Conservation (phyloP, 163 green algal genomes). For the Scenedesmus sp. region DNA sequence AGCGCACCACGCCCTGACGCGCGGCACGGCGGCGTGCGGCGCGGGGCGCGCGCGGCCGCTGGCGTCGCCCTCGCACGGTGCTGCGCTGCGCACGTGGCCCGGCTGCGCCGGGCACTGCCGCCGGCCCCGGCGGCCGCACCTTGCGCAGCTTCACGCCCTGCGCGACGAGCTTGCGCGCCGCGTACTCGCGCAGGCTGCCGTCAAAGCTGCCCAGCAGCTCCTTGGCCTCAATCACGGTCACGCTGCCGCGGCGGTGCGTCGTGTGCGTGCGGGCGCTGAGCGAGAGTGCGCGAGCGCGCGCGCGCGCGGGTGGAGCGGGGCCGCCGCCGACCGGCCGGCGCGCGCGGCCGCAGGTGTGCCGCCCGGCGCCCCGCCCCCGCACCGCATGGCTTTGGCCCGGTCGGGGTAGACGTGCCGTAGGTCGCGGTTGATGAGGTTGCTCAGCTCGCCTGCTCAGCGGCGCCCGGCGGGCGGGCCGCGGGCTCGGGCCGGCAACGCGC, state of each 20-base stretch:
- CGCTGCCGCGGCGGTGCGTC: constrained; percentile 60
- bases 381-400: constrained; percentile 68
- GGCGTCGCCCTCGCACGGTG: no score
- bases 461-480: no score
- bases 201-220: constrained; percentile 91
- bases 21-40: no score
- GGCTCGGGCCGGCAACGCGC: no score
- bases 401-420: constrained; percentile 74
- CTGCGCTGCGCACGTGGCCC: no score
- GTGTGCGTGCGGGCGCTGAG: no score
- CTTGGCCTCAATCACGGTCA: constrained; percentile 84
- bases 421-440: constrained; percentile 86
- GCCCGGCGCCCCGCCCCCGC: neutral
- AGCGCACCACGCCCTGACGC: constrained; percentile 80
- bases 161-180: constrained; percentile 74
- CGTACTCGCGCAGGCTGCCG: constrained; percentile 82
- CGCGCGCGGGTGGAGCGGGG: no score
- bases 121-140: constrained; percentile 43
- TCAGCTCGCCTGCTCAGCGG: constrained; percentile 65
- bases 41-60: no score
- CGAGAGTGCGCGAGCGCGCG: no score
- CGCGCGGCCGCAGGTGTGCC: no score
- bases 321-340: no score
- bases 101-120: neutral
- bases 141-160: constrained; percentile 79